Conservation (phyloP, 2,329 filamentous ascomycete genomes). For the Cladorrhinum sp. region DNA sequence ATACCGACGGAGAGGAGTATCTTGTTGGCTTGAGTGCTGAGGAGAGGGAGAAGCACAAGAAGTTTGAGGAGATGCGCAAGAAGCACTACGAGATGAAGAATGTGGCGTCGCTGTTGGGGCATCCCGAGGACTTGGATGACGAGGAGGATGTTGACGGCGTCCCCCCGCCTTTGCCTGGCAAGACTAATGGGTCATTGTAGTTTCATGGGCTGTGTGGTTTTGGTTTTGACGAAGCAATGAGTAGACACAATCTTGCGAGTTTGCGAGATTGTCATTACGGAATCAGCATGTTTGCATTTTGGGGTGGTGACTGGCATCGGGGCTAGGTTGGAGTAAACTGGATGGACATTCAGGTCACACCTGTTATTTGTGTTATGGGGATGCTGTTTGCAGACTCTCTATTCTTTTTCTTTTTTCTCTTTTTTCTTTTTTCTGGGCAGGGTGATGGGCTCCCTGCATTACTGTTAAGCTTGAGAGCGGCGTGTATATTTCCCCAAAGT, state of each 20-base stretch:
- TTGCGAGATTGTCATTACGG: too few species aligned
- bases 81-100: constrained; percentile 99
- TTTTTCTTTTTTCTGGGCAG: not conserved
- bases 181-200: constrained; percentile 24
- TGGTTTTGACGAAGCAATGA: not conserved
- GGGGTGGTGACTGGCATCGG: not conserved
- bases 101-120: constrained; percentile 81
- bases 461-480: too few species aligned
- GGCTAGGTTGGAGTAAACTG: not conserved
- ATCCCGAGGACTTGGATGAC: constrained; percentile 65
- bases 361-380: not conserved
- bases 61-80: constrained; percentile 89
- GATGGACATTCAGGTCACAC: not conserved
- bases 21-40: constrained; percentile 59
- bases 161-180: constrained; percentile 41
- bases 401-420: not conserved
- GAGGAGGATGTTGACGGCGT: constrained; percentile 47
- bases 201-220: not conserved
- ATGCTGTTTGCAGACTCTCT: not conserved
- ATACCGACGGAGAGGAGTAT: constrained; percentile 57
- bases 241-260: not conserved
- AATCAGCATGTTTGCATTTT: not conserved
- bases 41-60: constrained; percentile 84
- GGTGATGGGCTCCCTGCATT: too few species aligned
- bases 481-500: too few species aligned